These are phyloP conservation scores for Lepiota brunneoincarnata DNA, from an alignment of 768 basidiomycete genomes.

Conservation along the genomic window DNA sequence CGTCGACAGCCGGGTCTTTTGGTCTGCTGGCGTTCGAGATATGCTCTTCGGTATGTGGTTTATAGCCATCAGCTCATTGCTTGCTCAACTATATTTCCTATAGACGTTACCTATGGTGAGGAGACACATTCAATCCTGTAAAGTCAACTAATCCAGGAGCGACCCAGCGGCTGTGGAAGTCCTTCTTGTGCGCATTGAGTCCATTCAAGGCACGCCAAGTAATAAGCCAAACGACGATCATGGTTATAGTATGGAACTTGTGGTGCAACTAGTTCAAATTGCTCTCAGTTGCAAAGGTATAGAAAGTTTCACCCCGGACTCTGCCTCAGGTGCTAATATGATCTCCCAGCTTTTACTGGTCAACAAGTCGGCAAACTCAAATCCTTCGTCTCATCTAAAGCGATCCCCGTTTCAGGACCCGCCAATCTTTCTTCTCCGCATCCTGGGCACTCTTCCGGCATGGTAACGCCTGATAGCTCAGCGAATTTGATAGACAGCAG, in stretches of 20 bases:
- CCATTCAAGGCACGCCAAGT: conserved; percentile 39
- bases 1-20: conserved; percentile 73
- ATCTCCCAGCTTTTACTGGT: conserved; percentile 53
- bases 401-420: conserved; percentile 17
- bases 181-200: conserved; percentile 39
- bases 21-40: conserved; percentile 62
- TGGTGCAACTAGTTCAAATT: conserved; percentile 42
- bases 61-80: not conserved
- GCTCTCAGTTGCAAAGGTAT: conserved; percentile 60
- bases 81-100: not conserved
- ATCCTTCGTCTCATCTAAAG: conserved; percentile 11
- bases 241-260: conserved; percentile 37
- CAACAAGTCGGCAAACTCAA: conserved; percentile 43
- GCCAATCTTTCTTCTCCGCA: not conserved
- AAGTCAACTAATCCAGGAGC: not conserved
- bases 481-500: not conserved
- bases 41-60: conserved; percentile 52
- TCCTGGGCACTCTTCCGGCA: not conserved
- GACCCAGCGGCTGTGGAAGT: conserved; percentile 4
- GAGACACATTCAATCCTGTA: not conserved
- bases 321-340: not conserved
- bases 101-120: conserved; percentile 39
- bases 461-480: not conserved
- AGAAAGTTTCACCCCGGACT: conserved; percentile 9
- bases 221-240: conserved; percentile 32